Base-by-base conservation (phyloP, 2,329 filamentous ascomycete species). In the Rosellinia necatrix region DNA sequence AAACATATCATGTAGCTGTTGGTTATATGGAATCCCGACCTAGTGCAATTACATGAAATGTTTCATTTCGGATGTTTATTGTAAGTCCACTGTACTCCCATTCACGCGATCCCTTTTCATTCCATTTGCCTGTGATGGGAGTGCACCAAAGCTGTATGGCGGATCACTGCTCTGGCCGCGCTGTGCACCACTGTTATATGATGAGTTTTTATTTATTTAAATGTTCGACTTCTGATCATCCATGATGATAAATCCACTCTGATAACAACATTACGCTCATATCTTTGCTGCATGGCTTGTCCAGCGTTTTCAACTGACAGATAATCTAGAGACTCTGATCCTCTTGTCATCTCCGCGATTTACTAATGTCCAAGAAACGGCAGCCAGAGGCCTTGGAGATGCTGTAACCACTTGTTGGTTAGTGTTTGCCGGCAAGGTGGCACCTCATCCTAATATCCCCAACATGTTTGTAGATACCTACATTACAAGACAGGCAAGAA, bases 181-280 rank as follows among this genome's bases (percentile, higher is more conserved):
- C 4, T 10, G 29, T 34, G 4, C n/a, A n/a, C 29, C 13, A 34
- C 9, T 43, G 46, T 60, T 60, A 5, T 40, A 57, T 69, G 67
- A 69, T 69, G 67, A 69, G 60, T 48, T 60, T 46, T 63, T 60
- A 60, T 59, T 62, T 62, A 47, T 62, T 61, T 60, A 69, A 68
- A 67, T 69, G 67, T 68, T 69, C 67, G 67, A 69, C 67, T 69
- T 66, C 66, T 68, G 66, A 66, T 60, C 47, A 64, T 64, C 59
- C 61, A 62, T 68, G 67, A 66, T 61, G 67, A 68, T 48, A 66
- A 53, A 59, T 52, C 22, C 34, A 66, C 62, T 68, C 66, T 69
- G 66, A 69, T 63, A 60, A 42, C 15, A 43, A 25, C 37, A 56
- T 32, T 3, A 15, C 17, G 7, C 19, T 15, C 2, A 21, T 24